Evolutionary conservation across 2,329 filamentous ascomycete species (phyloP).

Genomic region (Phialocephala subalpina): DNA sequence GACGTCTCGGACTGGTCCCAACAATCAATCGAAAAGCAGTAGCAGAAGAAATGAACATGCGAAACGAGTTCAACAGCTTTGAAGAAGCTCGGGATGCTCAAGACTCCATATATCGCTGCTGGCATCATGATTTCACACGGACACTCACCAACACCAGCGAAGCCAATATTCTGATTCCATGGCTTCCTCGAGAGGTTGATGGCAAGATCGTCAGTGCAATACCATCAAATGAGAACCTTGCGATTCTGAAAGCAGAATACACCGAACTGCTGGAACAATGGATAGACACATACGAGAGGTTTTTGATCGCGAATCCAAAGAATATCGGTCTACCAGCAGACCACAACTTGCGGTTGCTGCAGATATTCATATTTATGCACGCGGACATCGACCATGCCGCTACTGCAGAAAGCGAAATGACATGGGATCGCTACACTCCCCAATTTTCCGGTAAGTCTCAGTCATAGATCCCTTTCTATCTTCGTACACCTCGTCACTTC

Average conservation of each 20-base stretch:
- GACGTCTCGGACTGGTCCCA: neutral
- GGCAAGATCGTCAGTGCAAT: neutral
- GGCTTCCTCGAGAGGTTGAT: neutral
- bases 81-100: conserved; percentile 1
- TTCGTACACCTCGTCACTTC: no score
- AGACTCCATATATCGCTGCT: neutral
- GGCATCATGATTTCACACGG: neutral
- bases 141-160: conserved; percentile 3
- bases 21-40: no score
- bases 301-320: neutral
- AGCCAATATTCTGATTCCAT: neutral
- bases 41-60: neutral
- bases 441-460: conserved; percentile 5
- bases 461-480: no score
- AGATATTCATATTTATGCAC: neutral
- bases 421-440: conserved; percentile 22
- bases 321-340: neutral
- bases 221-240: neutral
- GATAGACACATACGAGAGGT: neutral
- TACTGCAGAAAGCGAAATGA: conserved; percentile 8
- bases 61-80: neutral
- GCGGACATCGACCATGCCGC: conserved; percentile 2
- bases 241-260: neutral
- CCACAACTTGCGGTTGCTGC: neutral
- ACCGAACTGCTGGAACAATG: neutral